Conservation (phyloP, 176 grass and related monocot species). For the Rhynchospora tenuis region DNA sequence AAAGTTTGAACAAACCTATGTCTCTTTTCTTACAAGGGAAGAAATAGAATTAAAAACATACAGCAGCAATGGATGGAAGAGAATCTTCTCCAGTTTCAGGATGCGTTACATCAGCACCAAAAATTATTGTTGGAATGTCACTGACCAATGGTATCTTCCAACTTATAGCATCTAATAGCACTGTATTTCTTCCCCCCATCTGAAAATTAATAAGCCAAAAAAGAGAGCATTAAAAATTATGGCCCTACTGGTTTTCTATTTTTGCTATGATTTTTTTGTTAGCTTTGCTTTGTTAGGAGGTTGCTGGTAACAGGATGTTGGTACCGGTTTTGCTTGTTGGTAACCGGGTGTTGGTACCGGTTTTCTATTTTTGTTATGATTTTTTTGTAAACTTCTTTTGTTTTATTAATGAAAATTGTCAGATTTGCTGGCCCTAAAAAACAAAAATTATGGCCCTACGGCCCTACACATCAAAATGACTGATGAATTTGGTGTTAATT, state of each 20-base stretch:
- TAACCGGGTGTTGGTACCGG: no score
- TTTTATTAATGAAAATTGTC: no score
- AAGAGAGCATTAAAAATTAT: background rate
- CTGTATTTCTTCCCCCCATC: slow-evolving; percentile 99
- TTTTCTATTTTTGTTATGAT: no score
- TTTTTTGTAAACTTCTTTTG: no score
- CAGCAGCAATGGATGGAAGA: slow-evolving; percentile 94
- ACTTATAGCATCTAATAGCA: slow-evolving; percentile 91
- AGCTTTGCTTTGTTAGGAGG: no score
- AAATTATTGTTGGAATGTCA: slow-evolving; percentile 98
- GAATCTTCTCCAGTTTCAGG: slow-evolving; percentile 99
- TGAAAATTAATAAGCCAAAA: slow-evolving; percentile 36
- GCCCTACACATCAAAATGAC: slow-evolving; percentile 17
- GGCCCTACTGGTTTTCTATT: no score
- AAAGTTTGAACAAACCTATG: background rate
- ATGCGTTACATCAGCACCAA: slow-evolving; percentile 99
- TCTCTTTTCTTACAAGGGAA: background rate
- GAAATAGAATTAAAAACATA: slow-evolving; percentile 26
- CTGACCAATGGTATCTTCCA: slow-evolving; percentile 99
- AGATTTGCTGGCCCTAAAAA: no score
- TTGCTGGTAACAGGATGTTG: no score
- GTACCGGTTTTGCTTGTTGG: no score
- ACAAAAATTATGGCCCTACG: no score
- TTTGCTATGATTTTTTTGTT: no score
- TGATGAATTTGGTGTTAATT: background rate